These are phyloP conservation scores for Pythium oligandrum DNA, from an alignment of 352 stramenopile genomes.

Conservation along the genomic window DNA sequence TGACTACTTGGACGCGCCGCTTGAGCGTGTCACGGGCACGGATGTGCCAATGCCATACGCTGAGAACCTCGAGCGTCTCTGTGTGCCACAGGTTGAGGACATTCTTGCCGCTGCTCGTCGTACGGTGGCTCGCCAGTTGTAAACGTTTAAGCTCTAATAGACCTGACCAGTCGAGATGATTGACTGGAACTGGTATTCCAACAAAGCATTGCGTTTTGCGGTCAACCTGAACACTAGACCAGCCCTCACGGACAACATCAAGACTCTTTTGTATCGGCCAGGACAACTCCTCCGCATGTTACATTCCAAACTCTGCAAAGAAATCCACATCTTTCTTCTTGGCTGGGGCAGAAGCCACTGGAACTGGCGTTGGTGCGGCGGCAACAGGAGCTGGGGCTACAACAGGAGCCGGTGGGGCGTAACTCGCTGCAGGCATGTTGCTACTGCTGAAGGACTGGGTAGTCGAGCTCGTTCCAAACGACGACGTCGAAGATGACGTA, in stretches of 20 bases:
- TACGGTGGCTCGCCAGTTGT: constrained; percentile 69
- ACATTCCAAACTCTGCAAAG: constrained; percentile 81
- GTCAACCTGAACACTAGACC: no score
- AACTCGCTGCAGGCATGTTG: constrained; percentile 15
- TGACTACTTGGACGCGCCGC: constrained; percentile 98
- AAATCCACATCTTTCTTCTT: constrained; percentile 85
- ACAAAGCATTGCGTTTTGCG: no score
- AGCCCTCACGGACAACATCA: no score
- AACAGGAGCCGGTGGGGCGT: constrained; percentile 18
- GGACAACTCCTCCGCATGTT: constrained; percentile 5
- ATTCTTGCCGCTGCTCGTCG: constrained; percentile 92
- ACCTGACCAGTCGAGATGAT: not conserved
- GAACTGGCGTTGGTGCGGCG: constrained; percentile 13
- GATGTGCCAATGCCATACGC: constrained; percentile 99
- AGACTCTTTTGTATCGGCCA: no score
- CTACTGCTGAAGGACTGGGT: constrained; percentile 15
- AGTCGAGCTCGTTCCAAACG: constrained; percentile 18
- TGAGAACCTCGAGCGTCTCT: constrained; percentile 93
- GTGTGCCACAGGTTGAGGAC: constrained; percentile 94
- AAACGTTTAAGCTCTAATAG: constrained; percentile 19
- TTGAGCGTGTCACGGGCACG: constrained; percentile 96
- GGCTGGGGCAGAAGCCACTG: constrained; percentile 23
- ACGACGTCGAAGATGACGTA: constrained; percentile 28
- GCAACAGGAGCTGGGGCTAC: constrained; percentile 10
- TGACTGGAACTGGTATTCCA: no score